Evolutionary conservation across 768 basidiomycete species (phyloP).

Genomic region (Naganishia vaughanmartiniae): DNA sequence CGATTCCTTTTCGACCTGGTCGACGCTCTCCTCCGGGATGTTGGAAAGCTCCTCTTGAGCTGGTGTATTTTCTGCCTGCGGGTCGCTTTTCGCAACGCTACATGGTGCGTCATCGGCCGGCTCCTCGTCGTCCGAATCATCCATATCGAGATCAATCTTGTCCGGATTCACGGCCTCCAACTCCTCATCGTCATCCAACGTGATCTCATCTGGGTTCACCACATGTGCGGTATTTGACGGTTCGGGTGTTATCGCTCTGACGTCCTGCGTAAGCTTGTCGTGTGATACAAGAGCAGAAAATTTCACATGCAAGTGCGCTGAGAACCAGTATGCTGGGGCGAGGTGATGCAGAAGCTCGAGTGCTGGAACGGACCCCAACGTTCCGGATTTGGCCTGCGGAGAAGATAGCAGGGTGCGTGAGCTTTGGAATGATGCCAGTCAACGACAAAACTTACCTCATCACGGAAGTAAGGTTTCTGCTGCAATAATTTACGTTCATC

Average conservation of each 20-base stretch:
- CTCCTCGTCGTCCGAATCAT: slow-evolving; percentile 33
- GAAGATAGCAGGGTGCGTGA: not conserved
- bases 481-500: slow-evolving; percentile 65
- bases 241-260: not conserved
- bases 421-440: not conserved
- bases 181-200: slow-evolving; percentile 37
- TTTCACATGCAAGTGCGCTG: slow-evolving; percentile 83
- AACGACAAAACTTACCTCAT: slow-evolving; percentile 56
- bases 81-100: slow-evolving; percentile 19
- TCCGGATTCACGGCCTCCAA: slow-evolving; percentile 27
- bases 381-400: slow-evolving; percentile 59
- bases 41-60: not conserved
- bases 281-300: slow-evolving; percentile 65
- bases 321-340: slow-evolving; percentile 83
- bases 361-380: slow-evolving; percentile 81
- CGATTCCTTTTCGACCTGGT: slow-evolving; percentile 42
- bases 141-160: slow-evolving; percentile 30
- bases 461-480: slow-evolving; percentile 72
- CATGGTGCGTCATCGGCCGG: slow-evolving; percentile 14
- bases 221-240: slow-evolving; percentile 51
- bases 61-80: not conserved
- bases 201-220: slow-evolving; percentile 50
- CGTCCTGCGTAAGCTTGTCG: slow-evolving; percentile 6
- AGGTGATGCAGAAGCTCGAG: slow-evolving; percentile 71
- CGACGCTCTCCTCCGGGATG: slow-evolving; percentile 40